Evolutionary conservation across 805 yeast species (phyloP), one percentile per base, ranked within the genome.

Genomic region (Hanseniaspora hatyaiensis): DNA sequence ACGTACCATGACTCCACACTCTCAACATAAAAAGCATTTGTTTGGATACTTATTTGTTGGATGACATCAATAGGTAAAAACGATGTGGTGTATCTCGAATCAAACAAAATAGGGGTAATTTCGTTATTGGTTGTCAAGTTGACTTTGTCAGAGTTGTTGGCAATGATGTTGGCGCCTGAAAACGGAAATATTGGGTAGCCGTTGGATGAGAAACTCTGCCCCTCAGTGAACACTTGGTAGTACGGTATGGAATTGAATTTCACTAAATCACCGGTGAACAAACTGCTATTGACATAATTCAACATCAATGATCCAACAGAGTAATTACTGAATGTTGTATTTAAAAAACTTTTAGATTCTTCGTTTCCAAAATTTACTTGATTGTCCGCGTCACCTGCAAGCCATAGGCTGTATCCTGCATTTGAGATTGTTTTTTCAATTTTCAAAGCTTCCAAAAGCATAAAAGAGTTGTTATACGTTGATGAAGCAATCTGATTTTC

Each of bases 1-100:
- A 79, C 78, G 13, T 80, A 55, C 89, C 89, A 82, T 15, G 70
- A 55, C 20, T 64, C 65, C 6, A 67, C 56, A 5, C 66, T 64
- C 3, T 63, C 59, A 3, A 73, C 69, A 57, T 74, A 82, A 52
- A 69, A 73, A 0, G 89, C 89, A 55, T 78, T 78, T 33, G 79
- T 64, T 60, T 82, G 88, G 22, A 81, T 67, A 0, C 88, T 85
- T 26, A 82, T 61, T 53, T 73, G 74, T 43, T 82, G 67, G 34
- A 82, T 64, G 4, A 74, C 58, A 39, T 72, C 70, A 34, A 71
- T 62, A 0, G 89, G 89, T 30, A 82, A 58, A 56, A 65, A 72
- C 24, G 68, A 68, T 58, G 62, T 72, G 9, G 60, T 52, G 34
- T 70, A 65, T 49, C 84, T 66, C 1, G 83, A 65, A 56, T 81